Conservation (phyloP, 2,329 filamentous ascomycete species). For the Aspergillus brunneoviolaceus region DNA sequence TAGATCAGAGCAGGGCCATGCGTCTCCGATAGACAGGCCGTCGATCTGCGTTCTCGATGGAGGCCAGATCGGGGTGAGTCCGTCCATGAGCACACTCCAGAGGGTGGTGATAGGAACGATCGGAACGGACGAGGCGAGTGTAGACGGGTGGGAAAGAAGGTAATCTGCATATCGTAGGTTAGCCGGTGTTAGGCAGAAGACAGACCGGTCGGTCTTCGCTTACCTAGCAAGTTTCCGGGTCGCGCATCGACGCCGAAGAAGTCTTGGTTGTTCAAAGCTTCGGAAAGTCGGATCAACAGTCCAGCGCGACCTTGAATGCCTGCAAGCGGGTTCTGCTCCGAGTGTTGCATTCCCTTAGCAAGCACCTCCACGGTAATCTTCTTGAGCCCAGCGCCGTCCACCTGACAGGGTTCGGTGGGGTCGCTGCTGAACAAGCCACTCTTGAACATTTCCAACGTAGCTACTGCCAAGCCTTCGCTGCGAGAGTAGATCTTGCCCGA, state of each 20-base stretch:
- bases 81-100: slow-evolving; percentile 88
- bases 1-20: slow-evolving; percentile 87
- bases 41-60: slow-evolving; percentile 81
- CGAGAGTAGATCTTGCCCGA: slow-evolving; percentile 79
- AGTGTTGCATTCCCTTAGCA: slow-evolving; percentile 80
- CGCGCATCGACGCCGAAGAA: slow-evolving; percentile 81
- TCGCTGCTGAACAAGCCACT: slow-evolving; percentile 83
- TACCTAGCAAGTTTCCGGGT: slow-evolving; percentile 93
- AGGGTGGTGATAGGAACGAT: slow-evolving; percentile 84
- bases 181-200: not conserved
- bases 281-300: slow-evolving; percentile 71
- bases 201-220: slow-evolving; percentile 23
- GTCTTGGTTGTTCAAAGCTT: slow-evolving; percentile 75
- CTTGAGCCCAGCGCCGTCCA: slow-evolving; percentile 78
- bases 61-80: slow-evolving; percentile 85
- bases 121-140: slow-evolving; percentile 82
- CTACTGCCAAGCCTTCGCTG: slow-evolving; percentile 82
- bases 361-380: slow-evolving; percentile 72
- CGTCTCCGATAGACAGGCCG: slow-evolving; percentile 83
- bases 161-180: slow-evolving; percentile 61
- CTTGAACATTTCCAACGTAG: slow-evolving; percentile 89
- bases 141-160: slow-evolving; percentile 86
- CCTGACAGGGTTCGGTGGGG: slow-evolving; percentile 76
- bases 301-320: slow-evolving; percentile 82
- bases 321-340: slow-evolving; percentile 74